Evolutionary conservation across 345 rosid species (phyloP), one percentile per base, ranked within the genome.

Genomic region (Eucalyptus fibrosa): DNA sequence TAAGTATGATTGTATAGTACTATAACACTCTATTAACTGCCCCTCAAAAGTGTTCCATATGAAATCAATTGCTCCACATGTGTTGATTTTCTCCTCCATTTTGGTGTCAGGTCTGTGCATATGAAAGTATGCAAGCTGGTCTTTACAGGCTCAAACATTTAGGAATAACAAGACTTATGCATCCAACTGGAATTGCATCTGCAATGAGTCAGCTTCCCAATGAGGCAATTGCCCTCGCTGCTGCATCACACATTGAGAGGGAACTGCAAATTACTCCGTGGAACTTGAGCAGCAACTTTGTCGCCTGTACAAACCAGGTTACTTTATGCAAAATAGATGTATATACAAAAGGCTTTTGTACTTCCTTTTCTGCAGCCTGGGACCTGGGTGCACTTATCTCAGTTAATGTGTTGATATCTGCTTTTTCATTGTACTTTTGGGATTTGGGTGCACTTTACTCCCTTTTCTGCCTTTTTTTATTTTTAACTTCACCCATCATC

Each of bases 101-200:
- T 67, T 88, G 87, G 21, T 88, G 62, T 26, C 93, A 98, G 99
- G 97, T 98, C 50, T 98, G 99, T 92, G 94, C 98, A 87, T 96
- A 96, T 91, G 99, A 98, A 93, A 98, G 99, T 91, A 98, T 98
- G 99, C 97, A 89, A 90, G 99, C 99, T 93, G 99, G 97, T 91
- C 91, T 96, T 53, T 97, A 96, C 91, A 96, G 94, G 92, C 97
- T 98, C 88, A 98, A 96, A 91, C 98, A 97, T 93, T 93, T 96
- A 92, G 99, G 99, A 91, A 98, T 98, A 89, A 94, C 95, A 21
- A 95, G 94, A 86, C 92, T 97, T 47, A 96, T 97, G 56, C 92
- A 93, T 67, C 98, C 98, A 86, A 93, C 96, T 90, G 94, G 96
- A 90, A 92, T 97, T 90, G 95, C 99, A 69, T 92, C 92, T 81